phyloP scores from a whole-genome alignment of 495 filamentous ascomycete genomes.

The Penicillium coffeae region DNA sequence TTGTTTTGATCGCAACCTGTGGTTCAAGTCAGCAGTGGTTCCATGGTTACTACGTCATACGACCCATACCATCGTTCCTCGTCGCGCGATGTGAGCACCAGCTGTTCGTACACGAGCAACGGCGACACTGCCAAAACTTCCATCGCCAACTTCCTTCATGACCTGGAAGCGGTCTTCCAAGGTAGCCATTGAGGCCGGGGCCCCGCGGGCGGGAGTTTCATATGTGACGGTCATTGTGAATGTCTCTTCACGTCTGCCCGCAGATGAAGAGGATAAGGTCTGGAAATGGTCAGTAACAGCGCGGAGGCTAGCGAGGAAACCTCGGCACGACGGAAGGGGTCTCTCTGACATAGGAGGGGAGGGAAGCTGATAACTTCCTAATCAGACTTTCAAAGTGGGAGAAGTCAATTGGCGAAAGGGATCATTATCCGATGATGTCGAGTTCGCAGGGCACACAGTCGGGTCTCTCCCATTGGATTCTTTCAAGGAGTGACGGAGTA shows the following conservation, averaged over 20 bases:
- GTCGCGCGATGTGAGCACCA: constrained; percentile 80
- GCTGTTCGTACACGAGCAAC: constrained; percentile 86
- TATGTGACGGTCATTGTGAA: constrained; percentile 61
- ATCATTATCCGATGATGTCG: background rate
- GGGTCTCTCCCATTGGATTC: background rate
- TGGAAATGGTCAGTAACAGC: too few relatives aligned
- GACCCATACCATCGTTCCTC: constrained; percentile 78
- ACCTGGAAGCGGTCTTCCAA: constrained; percentile 92
- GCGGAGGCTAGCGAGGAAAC: too few relatives aligned
- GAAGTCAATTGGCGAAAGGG: background rate
- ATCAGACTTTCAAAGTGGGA: background rate
- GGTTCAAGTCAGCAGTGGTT: constrained; percentile 9
- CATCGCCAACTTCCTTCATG: constrained; percentile 97
- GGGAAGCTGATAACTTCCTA: background rate
- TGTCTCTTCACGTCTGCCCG: constrained; percentile 40
- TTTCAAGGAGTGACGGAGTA: constrained; percentile 9
- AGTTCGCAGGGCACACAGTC: background rate
- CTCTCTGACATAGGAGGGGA: constrained; percentile 14
- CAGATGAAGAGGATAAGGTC: constrained; percentile 34
- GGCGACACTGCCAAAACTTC: constrained; percentile 95
- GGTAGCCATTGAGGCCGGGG: constrained; percentile 44
- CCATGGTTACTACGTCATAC: constrained; percentile 1
- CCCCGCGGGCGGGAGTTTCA: constrained; percentile 57
- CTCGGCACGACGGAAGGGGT: too few relatives aligned
- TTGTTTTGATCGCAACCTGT: constrained; percentile 98